Percentiles rank a stretch among this genome's conserved stretches.
Evolutionary conservation across 768 basidiomycete species (phyloP).

Genomic region (Rhizopogon vesiculosus): DNA sequence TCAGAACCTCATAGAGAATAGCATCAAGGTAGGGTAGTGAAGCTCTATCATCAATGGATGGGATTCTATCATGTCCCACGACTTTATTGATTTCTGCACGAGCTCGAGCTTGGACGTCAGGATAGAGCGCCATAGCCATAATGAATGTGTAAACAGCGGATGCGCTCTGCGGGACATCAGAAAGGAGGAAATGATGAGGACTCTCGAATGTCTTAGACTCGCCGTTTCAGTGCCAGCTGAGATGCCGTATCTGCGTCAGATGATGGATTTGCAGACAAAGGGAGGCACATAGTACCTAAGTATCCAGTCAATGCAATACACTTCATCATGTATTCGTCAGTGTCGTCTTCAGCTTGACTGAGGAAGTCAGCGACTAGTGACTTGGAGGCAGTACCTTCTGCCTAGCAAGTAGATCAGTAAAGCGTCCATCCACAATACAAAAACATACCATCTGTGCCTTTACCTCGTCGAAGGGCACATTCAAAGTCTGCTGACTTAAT

Average conservation of each 20-base stretch:
- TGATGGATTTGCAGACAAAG: neutral
- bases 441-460: neutral
- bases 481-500: neutral
- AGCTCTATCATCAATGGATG: conserved; percentile 6
- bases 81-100: conserved; percentile 22
- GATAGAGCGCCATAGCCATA: conserved; percentile 23
- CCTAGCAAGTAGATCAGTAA: neutral
- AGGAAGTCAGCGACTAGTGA: neutral
- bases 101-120: conserved; percentile 21
- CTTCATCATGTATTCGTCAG: neutral
- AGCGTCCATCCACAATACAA: too few species aligned
- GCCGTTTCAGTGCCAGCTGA: neutral
- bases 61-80: conserved; percentile 16
- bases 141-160: conserved; percentile 22
- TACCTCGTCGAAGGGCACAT: neutral
- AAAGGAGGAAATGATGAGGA: conserved; percentile 20
- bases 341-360: neutral
- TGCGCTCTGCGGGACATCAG: conserved; percentile 12
- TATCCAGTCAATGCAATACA: neutral
- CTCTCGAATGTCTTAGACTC: neutral
- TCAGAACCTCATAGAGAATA: conserved; percentile 5
- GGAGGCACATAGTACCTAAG: neutral
- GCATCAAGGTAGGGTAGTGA: conserved; percentile 9
- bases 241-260: neutral
- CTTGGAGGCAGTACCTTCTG: neutral